Evolutionary conservation across 768 basidiomycete species (phyloP).

Genomic region (Clathrus columnatus): DNA sequence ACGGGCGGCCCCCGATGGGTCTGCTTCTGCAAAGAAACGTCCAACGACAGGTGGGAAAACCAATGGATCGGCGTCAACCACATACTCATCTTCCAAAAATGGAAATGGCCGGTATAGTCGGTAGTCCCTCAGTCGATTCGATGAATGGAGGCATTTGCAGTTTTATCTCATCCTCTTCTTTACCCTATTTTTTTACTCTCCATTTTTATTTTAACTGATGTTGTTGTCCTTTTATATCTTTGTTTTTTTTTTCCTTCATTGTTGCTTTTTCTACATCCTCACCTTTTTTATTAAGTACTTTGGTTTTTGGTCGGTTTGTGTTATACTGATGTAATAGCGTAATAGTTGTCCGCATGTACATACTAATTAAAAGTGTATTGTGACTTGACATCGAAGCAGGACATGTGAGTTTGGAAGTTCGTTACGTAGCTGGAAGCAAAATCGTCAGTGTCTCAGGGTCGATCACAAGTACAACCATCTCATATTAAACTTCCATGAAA

Average conservation of each 20-base stretch:
- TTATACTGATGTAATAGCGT: neutral
- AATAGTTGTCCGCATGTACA: neutral
- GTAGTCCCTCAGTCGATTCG: neutral
- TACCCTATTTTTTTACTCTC: neutral
- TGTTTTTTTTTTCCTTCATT: neutral
- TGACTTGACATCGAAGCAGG: too few species aligned
- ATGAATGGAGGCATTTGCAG: neutral
- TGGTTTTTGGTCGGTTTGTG: neutral
- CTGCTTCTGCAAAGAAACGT: conserved; percentile 8
- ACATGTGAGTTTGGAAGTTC: too few species aligned
- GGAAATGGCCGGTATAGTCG: conserved; percentile 7
- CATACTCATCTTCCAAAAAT: conserved; percentile 1
- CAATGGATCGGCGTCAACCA: neutral
- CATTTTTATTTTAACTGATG: neutral
- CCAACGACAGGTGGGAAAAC: conserved; percentile 5
- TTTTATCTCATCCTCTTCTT: neutral
- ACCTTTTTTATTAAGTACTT: too few species aligned
- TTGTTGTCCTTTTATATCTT: conserved; percentile 4
- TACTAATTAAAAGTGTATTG: neutral
- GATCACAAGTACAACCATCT: too few species aligned
- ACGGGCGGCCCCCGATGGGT: conserved; percentile 4
- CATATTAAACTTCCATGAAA: too few species aligned
- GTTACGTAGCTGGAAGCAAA: too few species aligned
- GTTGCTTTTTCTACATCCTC: neutral
- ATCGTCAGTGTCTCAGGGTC: too few species aligned